These are phyloP conservation scores for Moesziomyces parantarcticus DNA, from an alignment of 1,284 basidiomycete genomes.

Conservation along the genomic window DNA sequence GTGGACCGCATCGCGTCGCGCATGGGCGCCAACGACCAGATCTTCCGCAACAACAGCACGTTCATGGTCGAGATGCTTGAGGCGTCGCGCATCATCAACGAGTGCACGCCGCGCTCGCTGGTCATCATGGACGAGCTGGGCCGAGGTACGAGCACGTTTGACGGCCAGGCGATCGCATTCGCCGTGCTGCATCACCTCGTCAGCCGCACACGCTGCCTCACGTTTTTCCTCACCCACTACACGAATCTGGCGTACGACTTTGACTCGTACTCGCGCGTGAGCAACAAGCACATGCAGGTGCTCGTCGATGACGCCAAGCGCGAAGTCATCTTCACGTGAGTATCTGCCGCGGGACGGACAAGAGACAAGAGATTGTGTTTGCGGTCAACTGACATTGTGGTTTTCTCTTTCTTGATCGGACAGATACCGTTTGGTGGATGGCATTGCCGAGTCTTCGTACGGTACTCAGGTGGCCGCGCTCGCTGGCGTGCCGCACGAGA, in stretches of 20 bases:
- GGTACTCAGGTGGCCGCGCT: conserved; percentile 70
- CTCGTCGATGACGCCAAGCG: conserved; percentile 62
- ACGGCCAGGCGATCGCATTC: conserved; percentile 66
- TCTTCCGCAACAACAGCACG: conserved; percentile 65
- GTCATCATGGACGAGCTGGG: conserved; percentile 68
- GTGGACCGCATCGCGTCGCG: conserved; percentile 94
- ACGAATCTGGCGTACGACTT: conserved; percentile 62
- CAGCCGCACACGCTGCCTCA: conserved; percentile 63
- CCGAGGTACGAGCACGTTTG: conserved; percentile 67
- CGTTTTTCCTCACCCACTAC: conserved; percentile 67
- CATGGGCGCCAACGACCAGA: conserved; percentile 81
- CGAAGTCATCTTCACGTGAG: conserved; percentile 65
- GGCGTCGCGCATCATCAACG: conserved; percentile 64
- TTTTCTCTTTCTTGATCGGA: not conserved
- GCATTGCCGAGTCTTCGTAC: conserved; percentile 86
- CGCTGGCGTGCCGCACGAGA: conserved; percentile 61
- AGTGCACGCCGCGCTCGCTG: conserved; percentile 66
- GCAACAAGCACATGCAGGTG: conserved; percentile 67
- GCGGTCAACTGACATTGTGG: not conserved
- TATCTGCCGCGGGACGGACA: not conserved
- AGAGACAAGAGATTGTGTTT: not conserved
- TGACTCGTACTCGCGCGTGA: conserved; percentile 61
- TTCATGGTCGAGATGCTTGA: conserved; percentile 69
- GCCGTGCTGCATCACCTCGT: conserved; percentile 65
- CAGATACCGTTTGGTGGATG: conserved; percentile 64